Percentiles rank a stretch among this genome's conserved stretches.
Evolutionary conservation across 768 basidiomycete species (phyloP).

Genomic region (Boletus vinaceobasis): DNA sequence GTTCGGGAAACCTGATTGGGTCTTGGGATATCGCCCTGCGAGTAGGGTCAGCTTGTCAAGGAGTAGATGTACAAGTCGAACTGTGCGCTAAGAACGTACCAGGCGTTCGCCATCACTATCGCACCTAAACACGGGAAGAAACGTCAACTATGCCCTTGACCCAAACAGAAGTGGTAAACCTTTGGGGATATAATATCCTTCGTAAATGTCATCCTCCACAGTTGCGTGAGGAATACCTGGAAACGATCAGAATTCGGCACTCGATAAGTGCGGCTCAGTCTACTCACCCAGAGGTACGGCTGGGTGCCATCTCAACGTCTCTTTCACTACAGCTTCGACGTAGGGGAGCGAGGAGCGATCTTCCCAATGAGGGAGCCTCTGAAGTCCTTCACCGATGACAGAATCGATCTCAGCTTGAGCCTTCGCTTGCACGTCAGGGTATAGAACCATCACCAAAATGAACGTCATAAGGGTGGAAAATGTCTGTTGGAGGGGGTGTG

Average conservation of each 20-base stretch:
- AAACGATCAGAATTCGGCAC: neutral
- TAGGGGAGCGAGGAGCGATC: slow-evolving; percentile 20
- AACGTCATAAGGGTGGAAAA: slow-evolving; percentile 19
- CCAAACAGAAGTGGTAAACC: slow-evolving; percentile 29
- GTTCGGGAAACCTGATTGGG: slow-evolving; percentile 36
- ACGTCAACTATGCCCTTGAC: neutral
- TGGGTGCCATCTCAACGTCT: slow-evolving; percentile 26
- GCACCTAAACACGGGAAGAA: slow-evolving; percentile 8
- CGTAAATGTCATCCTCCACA: slow-evolving; percentile 40
- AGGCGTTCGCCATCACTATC: slow-evolving; percentile 19
- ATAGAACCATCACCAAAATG: slow-evolving; percentile 24
- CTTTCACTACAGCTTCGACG: slow-evolving; percentile 21
- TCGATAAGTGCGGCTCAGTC: neutral
- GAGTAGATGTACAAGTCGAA: neutral
- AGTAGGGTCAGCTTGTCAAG: neutral
- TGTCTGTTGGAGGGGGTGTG: slow-evolving; percentile 14
- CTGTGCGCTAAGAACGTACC: slow-evolving; percentile 6
- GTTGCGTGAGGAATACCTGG: slow-evolving; percentile 31
- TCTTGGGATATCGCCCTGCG: slow-evolving; percentile 36
- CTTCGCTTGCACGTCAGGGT: slow-evolving; percentile 23
- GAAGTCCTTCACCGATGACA: slow-evolving; percentile 15
- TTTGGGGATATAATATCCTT: slow-evolving; percentile 49
- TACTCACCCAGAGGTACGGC: slow-evolving; percentile 9
- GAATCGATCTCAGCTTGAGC: slow-evolving; percentile 20
- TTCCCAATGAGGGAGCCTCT: slow-evolving; percentile 20